phyloP scores from a whole-genome alignment of 306 rosid species.

The Prunus persica region Prunus_persica_NCBIv2 NC_034009.1:28217001-28217500 shows the following conservation, averaged over 20 bases:
- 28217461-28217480: not conserved
- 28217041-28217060: not conserved
- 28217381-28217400: slow-evolving; percentile 14
- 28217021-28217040: not conserved
- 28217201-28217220: slow-evolving; percentile 9
- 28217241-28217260: slow-evolving; percentile 16
- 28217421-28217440: not conserved
- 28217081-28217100: not conserved
- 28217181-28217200: slow-evolving; percentile 11
- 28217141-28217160: slow-evolving; percentile 57
- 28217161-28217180: slow-evolving; percentile 45
- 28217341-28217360: not conserved
- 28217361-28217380: slow-evolving; percentile 1
- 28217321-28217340: not conserved
- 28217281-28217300: not conserved
- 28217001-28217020: not conserved
- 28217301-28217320: not conserved
- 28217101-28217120: slow-evolving; percentile 19
- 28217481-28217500: not conserved
- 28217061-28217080: not conserved
- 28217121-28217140: slow-evolving; percentile 22
- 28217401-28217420: not conserved
- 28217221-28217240: slow-evolving; percentile 45
- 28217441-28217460: slow-evolving; percentile 12
- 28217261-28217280: not conserved